Evolutionary conservation across 148 eudicot genomes (phyloP).

Genomic region (Rhododendron henanense): DNA sequence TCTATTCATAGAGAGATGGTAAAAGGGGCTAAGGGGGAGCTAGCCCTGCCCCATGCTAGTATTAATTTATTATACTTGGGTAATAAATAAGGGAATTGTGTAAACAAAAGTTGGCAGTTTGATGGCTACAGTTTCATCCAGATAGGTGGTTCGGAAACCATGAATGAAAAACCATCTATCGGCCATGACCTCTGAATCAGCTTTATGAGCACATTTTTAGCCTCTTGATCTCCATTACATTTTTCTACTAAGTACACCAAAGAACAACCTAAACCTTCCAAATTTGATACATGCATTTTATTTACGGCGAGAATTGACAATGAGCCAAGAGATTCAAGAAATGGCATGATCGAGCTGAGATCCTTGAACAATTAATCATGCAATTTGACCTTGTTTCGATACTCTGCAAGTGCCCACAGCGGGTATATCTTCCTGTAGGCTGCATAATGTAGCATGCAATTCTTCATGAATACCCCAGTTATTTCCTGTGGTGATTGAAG

Average conservation of each 20-base stretch:
- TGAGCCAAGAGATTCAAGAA: not conserved
- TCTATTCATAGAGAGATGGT: no score
- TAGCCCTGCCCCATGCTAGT: no score
- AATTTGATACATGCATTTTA: not conserved
- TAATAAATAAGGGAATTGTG: no score
- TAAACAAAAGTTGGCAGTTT: no score
- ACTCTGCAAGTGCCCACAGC: slow-evolving; percentile 42
- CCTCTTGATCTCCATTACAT: not conserved
- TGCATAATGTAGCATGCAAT: slow-evolving; percentile 40
- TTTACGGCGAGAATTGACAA: not conserved
- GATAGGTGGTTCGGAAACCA: no score
- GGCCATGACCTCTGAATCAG: no score
- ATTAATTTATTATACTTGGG: no score
- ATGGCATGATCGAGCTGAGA: no score
- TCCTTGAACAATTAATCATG: not conserved
- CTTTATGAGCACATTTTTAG: no score
- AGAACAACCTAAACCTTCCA: not conserved
- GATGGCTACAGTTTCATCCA: no score
- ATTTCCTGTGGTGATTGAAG: slow-evolving; percentile 27
- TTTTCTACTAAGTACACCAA: not conserved
- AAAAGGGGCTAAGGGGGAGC: no score
- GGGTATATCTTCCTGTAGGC: slow-evolving; percentile 36
- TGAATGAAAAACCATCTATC: no score
- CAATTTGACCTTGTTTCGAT: slow-evolving; percentile 17
- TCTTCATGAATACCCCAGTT: slow-evolving; percentile 39